Base-by-base conservation (phyloP, 805 yeast species). In the Candida endomychidarum region DNA sequence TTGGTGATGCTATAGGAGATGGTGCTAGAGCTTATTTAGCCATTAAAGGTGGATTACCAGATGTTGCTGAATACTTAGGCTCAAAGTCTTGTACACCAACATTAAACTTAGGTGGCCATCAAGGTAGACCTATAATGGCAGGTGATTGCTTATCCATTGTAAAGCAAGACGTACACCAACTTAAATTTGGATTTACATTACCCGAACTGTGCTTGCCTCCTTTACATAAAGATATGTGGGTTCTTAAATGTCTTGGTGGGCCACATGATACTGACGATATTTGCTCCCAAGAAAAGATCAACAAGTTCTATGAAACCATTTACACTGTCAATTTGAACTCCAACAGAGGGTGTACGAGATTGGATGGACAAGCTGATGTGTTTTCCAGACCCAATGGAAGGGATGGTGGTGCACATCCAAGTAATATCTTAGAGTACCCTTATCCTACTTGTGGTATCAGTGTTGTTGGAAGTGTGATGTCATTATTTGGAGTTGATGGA, bases 341-440 rank as follows among this genome's bases (percentile, higher is more conserved):
- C 19, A 91, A 91, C 67, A 78, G 99, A 60, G 91, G 91, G 61
- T 98, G 98, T 61, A 95, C 93, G 24, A 79, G 97, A 56, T 71
- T 91, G 51, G 80, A 84, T 49, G 97, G 97, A 31, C 98, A 97
- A 43, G 88, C 88, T 62, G 98, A 98, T n/a, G 75, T 79, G 54
- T 93, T 98, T 97, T 96, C 97, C 7, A 80, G 99, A 67, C 59
- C 74, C 5, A 95, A 88, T 60, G 99, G 98, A 65, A 97, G 96
- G 45, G 96, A 88, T 54, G 99, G 91, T 41, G 99, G 99, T 41
- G 72, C 91, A 55, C 99, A 91, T 69, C 99, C 99, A 32, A 88
- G 96, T 17, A 91, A 91, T 64, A 89, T 96, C 30, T 97, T 91
- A 60, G 99, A 91, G 66, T 93, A 91, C 57, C 97, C 90, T 37